Base-by-base conservation (phyloP, 2,329 filamentous ascomycete species). In the Aureobasidium pullulans region DNA sequence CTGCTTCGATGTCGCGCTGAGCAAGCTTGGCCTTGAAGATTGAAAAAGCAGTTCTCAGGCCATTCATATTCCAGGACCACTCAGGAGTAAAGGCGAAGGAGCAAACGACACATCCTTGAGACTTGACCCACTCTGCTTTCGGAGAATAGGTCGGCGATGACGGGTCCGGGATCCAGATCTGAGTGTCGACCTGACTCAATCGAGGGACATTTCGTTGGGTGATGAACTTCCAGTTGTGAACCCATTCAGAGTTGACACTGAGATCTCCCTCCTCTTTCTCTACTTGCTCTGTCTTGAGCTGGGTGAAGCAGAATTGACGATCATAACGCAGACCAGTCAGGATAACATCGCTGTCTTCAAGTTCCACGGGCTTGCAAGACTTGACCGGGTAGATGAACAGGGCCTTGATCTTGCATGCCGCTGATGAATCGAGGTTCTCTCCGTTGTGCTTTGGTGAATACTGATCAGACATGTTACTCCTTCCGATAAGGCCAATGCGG, bases 361-460 rank as follows among this genome's bases (percentile, higher is more conserved):
- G 73, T 73, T 94, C 89, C 58, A 96, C 84, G 31, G 87, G 88
- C 59, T 77, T 78, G 71, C 90, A 96, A 60, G 88, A 90, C 75
- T 95, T 93, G 71, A 96, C 75, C 0, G 92, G 91, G 71, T 94
- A 93, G 61, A 91, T 81, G 75, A 85, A 86, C 54, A 96, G 77
- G 59, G 87, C 88, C 71, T 90, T 86, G 49, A 87, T 75, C 37
- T 37, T 57, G 31, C 39, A 50, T n/a, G 16, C 11, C 10, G 53
- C n/a, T 1, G 31, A 32, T 16, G 44, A 44, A 9, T 46, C 40
- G n/a, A 53, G 32, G 19, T 39, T 52, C 6, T 57, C 11, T 37
- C 59, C 52, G 29, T 64, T 59, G 7, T 62, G 43, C 19, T 61
- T 66, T 4, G 36, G 15, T 31, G 49, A 53, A 31, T 60, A 58